phyloP scores from a whole-genome alignment of 1,284 basidiomycete genomes.

The Porogramme epimiltina region DNA sequence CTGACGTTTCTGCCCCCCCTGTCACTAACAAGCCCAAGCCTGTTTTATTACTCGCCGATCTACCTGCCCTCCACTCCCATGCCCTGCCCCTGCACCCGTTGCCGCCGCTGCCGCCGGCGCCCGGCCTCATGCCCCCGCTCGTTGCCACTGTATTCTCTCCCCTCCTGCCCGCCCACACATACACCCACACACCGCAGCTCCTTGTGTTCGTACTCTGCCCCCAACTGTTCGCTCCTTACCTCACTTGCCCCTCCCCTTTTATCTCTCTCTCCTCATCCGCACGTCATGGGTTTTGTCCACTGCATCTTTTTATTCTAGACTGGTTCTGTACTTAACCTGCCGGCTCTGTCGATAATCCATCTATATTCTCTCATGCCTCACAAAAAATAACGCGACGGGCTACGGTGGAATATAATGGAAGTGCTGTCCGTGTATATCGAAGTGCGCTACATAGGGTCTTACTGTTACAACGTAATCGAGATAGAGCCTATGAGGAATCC shows the following conservation, averaged over 20 bases:
- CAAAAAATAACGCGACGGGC: no score
- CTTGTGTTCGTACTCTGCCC: constrained; percentile 20
- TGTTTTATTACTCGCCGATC: constrained; percentile 20
- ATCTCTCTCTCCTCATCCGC: constrained; percentile 1
- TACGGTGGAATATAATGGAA: no score
- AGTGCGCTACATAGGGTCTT: no score
- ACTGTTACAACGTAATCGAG: no score
- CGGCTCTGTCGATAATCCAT: constrained; percentile 21
- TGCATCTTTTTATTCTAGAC: constrained; percentile 25
- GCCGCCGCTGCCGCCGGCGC: background rate
- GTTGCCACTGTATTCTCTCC: constrained; percentile 21
- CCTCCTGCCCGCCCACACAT: no score
- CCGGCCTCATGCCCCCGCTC: constrained; percentile 22
- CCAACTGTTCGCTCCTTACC: constrained; percentile 23
- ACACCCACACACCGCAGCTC: constrained; percentile 13
- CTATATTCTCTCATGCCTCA: constrained; percentile 1
- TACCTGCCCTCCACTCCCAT: constrained; percentile 2
- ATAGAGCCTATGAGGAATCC: no score
- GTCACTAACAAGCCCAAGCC: constrained; percentile 19
- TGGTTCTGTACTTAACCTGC: constrained; percentile 24
- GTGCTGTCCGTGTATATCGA: no score
- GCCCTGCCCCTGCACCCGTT: background rate
- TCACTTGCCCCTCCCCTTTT: constrained; percentile 1
- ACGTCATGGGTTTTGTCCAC: constrained; percentile 19
- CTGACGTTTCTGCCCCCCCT: constrained; percentile 3